Conservation (phyloP, 352 stramenopile species). For the Saprolegnia diclina region DNA sequence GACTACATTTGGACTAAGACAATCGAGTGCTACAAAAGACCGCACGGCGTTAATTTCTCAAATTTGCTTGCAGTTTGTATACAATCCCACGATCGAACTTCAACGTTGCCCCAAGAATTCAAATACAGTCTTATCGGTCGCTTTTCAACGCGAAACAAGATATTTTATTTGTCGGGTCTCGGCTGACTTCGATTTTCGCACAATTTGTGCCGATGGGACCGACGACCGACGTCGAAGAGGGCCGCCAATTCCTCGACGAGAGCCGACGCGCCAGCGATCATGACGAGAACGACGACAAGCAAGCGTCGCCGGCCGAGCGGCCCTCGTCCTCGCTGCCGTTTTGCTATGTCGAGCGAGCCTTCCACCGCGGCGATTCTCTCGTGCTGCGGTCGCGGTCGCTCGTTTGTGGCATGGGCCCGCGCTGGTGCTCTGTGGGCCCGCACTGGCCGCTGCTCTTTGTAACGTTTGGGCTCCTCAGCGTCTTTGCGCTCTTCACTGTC, state of each 20-base stretch:
- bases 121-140: too few species aligned
- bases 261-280: not conserved
- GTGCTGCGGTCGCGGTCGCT: conserved; percentile 10
- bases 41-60: too few species aligned
- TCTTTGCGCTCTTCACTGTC: conserved; percentile 41
- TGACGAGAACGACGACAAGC: not conserved
- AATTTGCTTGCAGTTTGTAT: too few species aligned
- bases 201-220: too few species aligned
- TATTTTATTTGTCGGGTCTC: too few species aligned
- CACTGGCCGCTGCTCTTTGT: conserved; percentile 71
- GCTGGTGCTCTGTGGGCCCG: conserved; percentile 55
- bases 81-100: too few species aligned
- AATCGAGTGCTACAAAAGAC: too few species aligned
- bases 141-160: too few species aligned
- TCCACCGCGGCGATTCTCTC: conserved; percentile 22
- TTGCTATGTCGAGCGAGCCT: conserved; percentile 21
- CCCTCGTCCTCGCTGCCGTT: not conserved
- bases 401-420: conserved; percentile 21
- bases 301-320: not conserved
- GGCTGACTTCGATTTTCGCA: too few species aligned
- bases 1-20: too few species aligned
- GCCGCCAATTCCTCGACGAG: not conserved
- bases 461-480: conserved; percentile 55
- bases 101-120: too few species aligned
- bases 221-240: too few species aligned